Base-by-base conservation (phyloP, 495 filamentous ascomycete species). In the Margaritispora aquatica region DNA sequence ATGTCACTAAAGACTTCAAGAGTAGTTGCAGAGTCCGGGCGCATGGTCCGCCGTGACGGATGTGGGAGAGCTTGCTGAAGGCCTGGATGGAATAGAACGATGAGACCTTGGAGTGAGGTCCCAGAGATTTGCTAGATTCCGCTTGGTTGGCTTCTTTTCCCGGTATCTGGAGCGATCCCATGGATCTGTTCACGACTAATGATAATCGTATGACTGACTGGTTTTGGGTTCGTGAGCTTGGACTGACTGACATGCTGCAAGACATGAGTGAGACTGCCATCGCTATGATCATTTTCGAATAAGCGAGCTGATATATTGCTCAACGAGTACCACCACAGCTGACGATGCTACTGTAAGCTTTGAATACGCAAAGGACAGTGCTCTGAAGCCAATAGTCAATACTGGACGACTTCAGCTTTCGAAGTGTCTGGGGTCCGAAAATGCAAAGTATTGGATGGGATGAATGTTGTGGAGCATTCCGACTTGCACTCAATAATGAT, bases 221-320 rank as follows among this genome's bases (percentile, higher is more conserved):
- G 38, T 44, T 44, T 44, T 3, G 38, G 10, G 3, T 17, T 44
- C 38, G 19, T n/a, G 38, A 44, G 38, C 38, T 44, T 44, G 38
- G 38, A 44, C 38, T 59, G 57, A 59, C 50, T 51, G 29, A 34
- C 29, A 44, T 20, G 31, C 57, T 59, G 49, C 57, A 59, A 59
- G 57, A 59, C 57, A 59, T 59, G 17, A n/a, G 48, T 54, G 34
- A 46, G 29, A 21, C 20, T 26, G 27, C 41, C 1, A 50, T 41
- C 27, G 31, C 20, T 1, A 55, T 24, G 4, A 34, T 23, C n/a
- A n/a, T n/a, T n/a, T n/a, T n/a, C n/a, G n/a, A n/a, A n/a, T n/a
- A n/a, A n/a, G n/a, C n/a, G n/a, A n/a, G n/a, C n/a, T n/a, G n/a
- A n/a, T n/a, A n/a, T n/a, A n/a, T n/a, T n/a, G n/a, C n/a, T n/a